These are phyloP conservation scores for Globisporangium splendens DNA, from an alignment of 352 stramenopile genomes.

Conservation along the genomic window DNA sequence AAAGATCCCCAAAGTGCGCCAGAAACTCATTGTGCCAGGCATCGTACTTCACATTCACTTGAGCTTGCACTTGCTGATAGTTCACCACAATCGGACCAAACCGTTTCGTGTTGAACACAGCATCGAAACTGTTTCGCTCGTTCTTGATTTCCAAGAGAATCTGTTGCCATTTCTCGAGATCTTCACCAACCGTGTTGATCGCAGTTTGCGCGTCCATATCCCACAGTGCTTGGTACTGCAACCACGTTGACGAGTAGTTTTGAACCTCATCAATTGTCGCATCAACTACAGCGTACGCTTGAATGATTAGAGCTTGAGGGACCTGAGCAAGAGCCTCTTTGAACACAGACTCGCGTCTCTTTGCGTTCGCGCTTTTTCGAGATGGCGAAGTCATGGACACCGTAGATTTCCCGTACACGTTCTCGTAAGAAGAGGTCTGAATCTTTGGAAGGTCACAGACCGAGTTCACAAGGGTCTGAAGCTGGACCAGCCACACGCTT, in stretches of 20 bases:
- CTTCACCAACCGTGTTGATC: conserved; percentile 89
- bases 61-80: conserved; percentile 90
- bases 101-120: conserved; percentile 77
- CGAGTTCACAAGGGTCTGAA: conserved; percentile 93
- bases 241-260: conserved; percentile 94
- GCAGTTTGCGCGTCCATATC: conserved; percentile 96
- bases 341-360: conserved; percentile 66
- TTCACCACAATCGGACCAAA: conserved; percentile 91
- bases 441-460: conserved; percentile 92
- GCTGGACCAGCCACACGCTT: conserved; percentile 82
- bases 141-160: conserved; percentile 96
- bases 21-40: conserved; percentile 99
- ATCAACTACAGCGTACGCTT: conserved; percentile 77
- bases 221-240: conserved; percentile 99
- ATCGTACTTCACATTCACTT: conserved; percentile 99
- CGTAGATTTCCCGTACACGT: conserved; percentile 74
- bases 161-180: conserved; percentile 96
- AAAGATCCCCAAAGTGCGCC: conserved; percentile 92
- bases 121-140: conserved; percentile 94
- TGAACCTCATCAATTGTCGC: conserved; percentile 80
- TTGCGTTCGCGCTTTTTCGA: conserved; percentile 51
- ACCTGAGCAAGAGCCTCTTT: conserved; percentile 65
- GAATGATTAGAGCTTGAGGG: conserved; percentile 58
- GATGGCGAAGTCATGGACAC: conserved; percentile 58
- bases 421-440: conserved; percentile 84